phyloP scores from a whole-genome alignment of 2,329 filamentous ascomycete species.

The Fusarium equiseti region DNA sequence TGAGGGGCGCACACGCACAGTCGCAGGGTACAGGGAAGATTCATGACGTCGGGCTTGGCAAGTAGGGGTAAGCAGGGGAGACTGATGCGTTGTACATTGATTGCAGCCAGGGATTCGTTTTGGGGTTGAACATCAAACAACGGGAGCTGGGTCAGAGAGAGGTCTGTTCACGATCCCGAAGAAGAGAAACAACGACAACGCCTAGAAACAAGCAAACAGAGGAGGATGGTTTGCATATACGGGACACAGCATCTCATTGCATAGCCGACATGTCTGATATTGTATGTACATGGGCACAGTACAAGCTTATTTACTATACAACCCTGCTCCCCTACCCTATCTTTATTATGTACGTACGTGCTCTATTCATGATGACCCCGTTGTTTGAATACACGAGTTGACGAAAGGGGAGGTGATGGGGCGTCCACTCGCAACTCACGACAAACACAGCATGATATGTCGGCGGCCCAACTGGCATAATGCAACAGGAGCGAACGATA shows the following conservation, averaged over 20 bases:
- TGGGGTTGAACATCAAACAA: slow-evolving; percentile 36
- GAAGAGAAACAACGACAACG: slow-evolving; percentile 41
- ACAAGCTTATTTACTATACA: slow-evolving; percentile 18
- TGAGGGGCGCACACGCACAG: slow-evolving; percentile 45
- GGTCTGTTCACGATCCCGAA: slow-evolving; percentile 48
- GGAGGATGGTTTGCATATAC: slow-evolving; percentile 6
- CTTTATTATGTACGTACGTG: not conserved
- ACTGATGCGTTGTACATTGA: slow-evolving; percentile 39
- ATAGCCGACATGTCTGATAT: slow-evolving; percentile 21
- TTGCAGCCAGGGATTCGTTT: slow-evolving; percentile 30
- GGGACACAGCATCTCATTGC: slow-evolving; percentile 1
- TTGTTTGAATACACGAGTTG: slow-evolving; percentile 26
- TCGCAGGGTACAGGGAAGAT: slow-evolving; percentile 40
- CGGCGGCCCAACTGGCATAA: slow-evolving; percentile 36
- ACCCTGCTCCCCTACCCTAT: slow-evolving; percentile 24
- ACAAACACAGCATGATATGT: slow-evolving; percentile 38
- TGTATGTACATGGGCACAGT: not conserved
- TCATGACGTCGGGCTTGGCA: slow-evolving; percentile 46
- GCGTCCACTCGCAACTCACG: slow-evolving; percentile 43
- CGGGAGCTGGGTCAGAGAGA: slow-evolving; percentile 44
- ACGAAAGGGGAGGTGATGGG: slow-evolving; percentile 34
- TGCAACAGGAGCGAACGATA: slow-evolving; percentile 36
- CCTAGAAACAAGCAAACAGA: slow-evolving; percentile 20
- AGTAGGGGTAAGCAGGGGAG: slow-evolving; percentile 26
- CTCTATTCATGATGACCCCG: slow-evolving; percentile 23